Percentiles rank a stretch among this genome's conserved stretches.
phyloP scores from a whole-genome alignment of 108 stramenopile genomes.

The Cylindrotheca closterium region DNA sequence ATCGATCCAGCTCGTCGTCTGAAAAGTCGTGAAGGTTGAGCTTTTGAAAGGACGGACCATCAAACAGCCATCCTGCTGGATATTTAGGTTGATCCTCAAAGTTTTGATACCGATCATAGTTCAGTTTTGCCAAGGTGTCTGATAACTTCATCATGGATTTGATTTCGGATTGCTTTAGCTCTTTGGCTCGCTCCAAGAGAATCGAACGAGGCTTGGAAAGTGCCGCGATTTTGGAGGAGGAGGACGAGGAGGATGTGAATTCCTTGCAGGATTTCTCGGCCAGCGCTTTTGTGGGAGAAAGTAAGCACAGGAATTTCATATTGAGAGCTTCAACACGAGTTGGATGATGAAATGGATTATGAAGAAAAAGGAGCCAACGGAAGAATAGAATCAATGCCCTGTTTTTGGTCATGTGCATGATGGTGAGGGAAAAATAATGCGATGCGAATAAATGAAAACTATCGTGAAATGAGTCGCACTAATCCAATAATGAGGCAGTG shows the following conservation, averaged over 20 bases:
- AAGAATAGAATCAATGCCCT: too few relatives aligned
- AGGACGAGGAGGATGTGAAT: background rate
- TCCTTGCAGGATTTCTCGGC: background rate
- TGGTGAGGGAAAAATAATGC: too few relatives aligned
- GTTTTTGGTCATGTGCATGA: too few relatives aligned
- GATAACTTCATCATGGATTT: background rate
- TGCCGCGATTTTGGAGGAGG: background rate
- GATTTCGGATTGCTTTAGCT: background rate
- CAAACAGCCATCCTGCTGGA: slow-evolving; percentile 8
- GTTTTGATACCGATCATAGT: background rate
- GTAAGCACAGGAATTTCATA: background rate
- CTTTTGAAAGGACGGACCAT: background rate
- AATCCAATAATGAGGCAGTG: too few relatives aligned
- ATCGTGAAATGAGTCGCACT: too few relatives aligned
- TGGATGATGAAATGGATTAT: too few relatives aligned
- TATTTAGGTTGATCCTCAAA: background rate
- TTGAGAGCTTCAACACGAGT: background rate
- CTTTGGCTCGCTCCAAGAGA: background rate
- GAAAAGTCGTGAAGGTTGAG: background rate
- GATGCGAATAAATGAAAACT: too few relatives aligned
- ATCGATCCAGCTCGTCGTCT: background rate
- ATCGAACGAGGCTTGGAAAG: background rate
- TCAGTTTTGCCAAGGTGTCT: background rate
- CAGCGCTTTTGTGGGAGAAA: background rate
- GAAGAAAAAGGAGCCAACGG: too few relatives aligned